Conservation (phyloP, 441 rosid genomes). For the Croton laevigatus region DNA sequence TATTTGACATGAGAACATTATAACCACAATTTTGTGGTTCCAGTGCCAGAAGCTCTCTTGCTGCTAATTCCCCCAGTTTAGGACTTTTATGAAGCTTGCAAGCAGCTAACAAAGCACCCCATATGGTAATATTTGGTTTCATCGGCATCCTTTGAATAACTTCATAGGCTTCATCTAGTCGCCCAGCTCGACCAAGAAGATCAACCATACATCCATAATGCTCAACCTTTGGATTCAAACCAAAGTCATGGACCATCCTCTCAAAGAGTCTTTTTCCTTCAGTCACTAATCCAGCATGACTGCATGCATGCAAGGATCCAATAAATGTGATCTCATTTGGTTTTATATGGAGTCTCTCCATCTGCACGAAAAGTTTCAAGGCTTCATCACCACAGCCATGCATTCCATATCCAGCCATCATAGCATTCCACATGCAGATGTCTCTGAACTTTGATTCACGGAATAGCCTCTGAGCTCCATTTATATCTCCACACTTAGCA, state of each 20-base stretch:
- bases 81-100: constrained; percentile 35
- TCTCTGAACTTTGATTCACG: constrained; percentile 27
- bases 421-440: constrained; percentile 39
- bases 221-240: constrained; percentile 38
- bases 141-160: constrained; percentile 37
- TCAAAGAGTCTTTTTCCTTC: constrained; percentile 33
- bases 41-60: constrained; percentile 23
- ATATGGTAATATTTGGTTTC: constrained; percentile 30
- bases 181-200: constrained; percentile 51
- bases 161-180: constrained; percentile 39
- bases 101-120: constrained; percentile 44
- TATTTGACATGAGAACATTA: constrained; percentile 31
- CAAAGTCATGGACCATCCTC: constrained; percentile 27
- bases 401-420: constrained; percentile 42
- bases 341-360: constrained; percentile 29
- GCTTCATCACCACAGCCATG: constrained; percentile 43
- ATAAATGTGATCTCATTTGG: constrained; percentile 40
- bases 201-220: constrained; percentile 55
- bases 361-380: constrained; percentile 32
- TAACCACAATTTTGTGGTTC: constrained; percentile 33
- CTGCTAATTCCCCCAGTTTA: constrained; percentile 29
- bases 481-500: constrained; percentile 42
- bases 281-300: constrained; percentile 43
- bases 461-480: constrained; percentile 32
- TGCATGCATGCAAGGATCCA: constrained; percentile 38